These are phyloP conservation scores for Aureobasidium namibiae DNA, from an alignment of 2,329 filamentous ascomycete species.

Conservation along the genomic window DNA sequence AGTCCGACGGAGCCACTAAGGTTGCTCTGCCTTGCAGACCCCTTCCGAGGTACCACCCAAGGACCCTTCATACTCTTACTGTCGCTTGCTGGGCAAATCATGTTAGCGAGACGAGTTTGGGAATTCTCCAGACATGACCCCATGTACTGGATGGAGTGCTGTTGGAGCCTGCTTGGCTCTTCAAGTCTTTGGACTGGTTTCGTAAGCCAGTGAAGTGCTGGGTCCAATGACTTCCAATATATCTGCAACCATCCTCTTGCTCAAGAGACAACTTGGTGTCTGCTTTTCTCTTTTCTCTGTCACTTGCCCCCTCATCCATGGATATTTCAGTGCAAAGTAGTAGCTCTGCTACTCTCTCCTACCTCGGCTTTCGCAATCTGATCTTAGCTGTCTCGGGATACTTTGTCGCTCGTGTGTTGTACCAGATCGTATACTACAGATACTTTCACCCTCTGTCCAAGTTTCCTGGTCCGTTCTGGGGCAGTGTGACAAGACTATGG, in stretches of 20 bases:
- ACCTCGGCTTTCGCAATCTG: not conserved
- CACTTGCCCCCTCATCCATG: not conserved
- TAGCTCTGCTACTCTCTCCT: not conserved
- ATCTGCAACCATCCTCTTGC: not conserved
- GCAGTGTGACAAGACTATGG: conserved; percentile 23
- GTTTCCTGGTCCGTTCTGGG: conserved; percentile 22
- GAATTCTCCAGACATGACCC: not conserved
- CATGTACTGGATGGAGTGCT: not conserved
- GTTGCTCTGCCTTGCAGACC: not conserved
- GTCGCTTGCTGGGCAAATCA: not conserved
- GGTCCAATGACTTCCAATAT: not conserved
- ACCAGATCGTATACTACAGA: conserved; percentile 18
- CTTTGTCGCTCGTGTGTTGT: not conserved
- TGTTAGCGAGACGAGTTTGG: not conserved
- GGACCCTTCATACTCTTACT: not conserved
- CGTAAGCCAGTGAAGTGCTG: not conserved
- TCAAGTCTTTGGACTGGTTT: not conserved
- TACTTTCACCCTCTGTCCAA: conserved; percentile 20
- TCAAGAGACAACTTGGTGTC: not conserved
- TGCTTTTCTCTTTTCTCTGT: not conserved
- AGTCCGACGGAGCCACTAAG: not conserved
- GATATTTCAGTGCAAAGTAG: not conserved
- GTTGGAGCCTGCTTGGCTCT: not conserved
- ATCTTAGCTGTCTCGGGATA: not conserved
- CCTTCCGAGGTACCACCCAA: not conserved